phyloP scores from a whole-genome alignment of 768 basidiomycete species.

The Pleurotus platypus region DNA sequence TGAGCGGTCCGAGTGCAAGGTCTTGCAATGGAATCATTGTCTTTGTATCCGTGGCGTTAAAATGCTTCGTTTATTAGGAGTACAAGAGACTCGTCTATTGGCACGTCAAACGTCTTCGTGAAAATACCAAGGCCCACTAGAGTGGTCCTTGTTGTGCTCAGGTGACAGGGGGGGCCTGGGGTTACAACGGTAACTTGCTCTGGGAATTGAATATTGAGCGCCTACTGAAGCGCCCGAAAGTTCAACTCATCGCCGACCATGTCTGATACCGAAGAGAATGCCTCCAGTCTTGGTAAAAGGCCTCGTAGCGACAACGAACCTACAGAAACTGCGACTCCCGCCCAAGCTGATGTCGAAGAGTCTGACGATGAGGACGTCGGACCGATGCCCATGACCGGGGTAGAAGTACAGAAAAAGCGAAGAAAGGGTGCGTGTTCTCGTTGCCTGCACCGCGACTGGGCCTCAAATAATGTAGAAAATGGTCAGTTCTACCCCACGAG shows the following conservation, averaged over 20 bases:
- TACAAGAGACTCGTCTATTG: too few relatives aligned
- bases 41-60: too few relatives aligned
- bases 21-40: too few relatives aligned
- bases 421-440: slow-evolving; percentile 62
- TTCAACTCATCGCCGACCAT: background rate
- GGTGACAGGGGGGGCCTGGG: too few relatives aligned
- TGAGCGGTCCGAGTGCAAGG: too few relatives aligned
- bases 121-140: too few relatives aligned
- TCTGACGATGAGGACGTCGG: slow-evolving; percentile 74
- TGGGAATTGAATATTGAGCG: too few relatives aligned
- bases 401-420: slow-evolving; percentile 61
- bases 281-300: background rate
- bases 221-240: too few relatives aligned
- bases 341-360: slow-evolving; percentile 28
- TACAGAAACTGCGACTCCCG: background rate
- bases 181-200: too few relatives aligned
- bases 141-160: too few relatives aligned
- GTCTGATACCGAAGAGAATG: background rate
- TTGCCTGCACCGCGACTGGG: slow-evolving; percentile 12
- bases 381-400: slow-evolving; percentile 73
- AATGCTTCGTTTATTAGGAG: too few relatives aligned
- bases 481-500: slow-evolving; percentile 88
- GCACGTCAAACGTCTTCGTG: too few relatives aligned
- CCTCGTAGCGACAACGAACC: background rate
- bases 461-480: slow-evolving; percentile 29